These are phyloP conservation scores for Zymoseptoria pseudotritici DNA, from an alignment of 2,329 filamentous ascomycete genomes.

Conservation along the genomic window DNA sequence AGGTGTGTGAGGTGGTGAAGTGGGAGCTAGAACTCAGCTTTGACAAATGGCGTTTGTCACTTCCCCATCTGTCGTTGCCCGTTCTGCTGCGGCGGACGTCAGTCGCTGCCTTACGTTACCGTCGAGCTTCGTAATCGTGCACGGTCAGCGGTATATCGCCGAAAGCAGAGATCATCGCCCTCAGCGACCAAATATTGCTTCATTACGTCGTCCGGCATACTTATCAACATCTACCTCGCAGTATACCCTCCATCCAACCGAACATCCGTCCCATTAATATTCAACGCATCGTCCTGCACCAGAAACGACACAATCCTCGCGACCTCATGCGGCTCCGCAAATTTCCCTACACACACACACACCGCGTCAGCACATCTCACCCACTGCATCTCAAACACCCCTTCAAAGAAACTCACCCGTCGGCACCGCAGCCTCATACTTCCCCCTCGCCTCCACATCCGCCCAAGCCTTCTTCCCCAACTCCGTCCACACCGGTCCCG, in stretches of 20 bases:
- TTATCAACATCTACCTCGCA: constrained; percentile 5
- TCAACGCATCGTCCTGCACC: constrained; percentile 29
- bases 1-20: too few species aligned
- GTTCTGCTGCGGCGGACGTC: too few species aligned
- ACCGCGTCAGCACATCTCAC: background rate
- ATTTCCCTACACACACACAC: constrained; percentile 8
- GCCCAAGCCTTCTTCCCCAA: constrained; percentile 35
- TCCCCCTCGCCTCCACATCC: constrained; percentile 20
- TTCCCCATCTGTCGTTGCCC: too few species aligned
- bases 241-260: constrained; percentile 30
- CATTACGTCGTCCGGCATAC: too few species aligned
- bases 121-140: too few species aligned
- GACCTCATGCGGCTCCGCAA: constrained; percentile 44
- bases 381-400: background rate
- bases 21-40: too few species aligned
- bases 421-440: constrained; percentile 20
- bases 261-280: constrained; percentile 33
- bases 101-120: too few species aligned
- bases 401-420: constrained; percentile 8
- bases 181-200: too few species aligned
- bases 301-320: constrained; percentile 57
- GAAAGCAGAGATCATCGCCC: too few species aligned
- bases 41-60: too few species aligned
- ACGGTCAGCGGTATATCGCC: too few species aligned
- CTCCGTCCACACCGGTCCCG: constrained; percentile 42